Base-by-base conservation (phyloP, 2,329 filamentous ascomycete genomes). In the Pestalotiopsis sp. region DNA sequence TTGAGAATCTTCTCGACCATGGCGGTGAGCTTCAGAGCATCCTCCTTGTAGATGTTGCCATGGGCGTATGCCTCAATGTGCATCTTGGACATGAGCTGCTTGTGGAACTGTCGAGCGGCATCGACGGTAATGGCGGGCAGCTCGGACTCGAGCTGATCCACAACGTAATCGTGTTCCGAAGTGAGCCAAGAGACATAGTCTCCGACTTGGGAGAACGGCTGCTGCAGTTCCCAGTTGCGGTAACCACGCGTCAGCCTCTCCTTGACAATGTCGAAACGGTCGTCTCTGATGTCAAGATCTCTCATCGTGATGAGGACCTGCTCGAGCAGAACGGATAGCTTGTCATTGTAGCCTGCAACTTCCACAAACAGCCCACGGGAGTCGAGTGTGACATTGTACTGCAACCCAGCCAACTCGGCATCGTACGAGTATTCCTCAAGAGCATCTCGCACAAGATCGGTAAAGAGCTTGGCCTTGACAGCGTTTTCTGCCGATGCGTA, bases 371-470 rank as follows among this genome's bases (percentile, higher is more conserved):
- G 78, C 0, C 95, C 95, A 40, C 90, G 87, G 4, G 88, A 86
- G 75, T 93, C 92, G 31, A 92, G 87, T 4, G 85, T 85, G n/a
- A 98, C 88, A 52, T 88, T 90, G 78, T 98, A 98, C 70, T 93
- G 89, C 59, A 99, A 81, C 0, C 96, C 96, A 7, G 96, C 94
- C 69, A 99, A 88, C 76, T 98, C 95, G 0, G 96, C 96, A 79
- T 98, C 95, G 76, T 99, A 99, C 0, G 95, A 93, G 79, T 97
- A 98, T 78, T 98, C 95, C 66, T 93, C 93, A 31, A 99, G 82
- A 1, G 93, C 93, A 80, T 99, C 96, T 67, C 92, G 88, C 17
- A 99, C 93, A 20, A 98, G 85, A 73, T 96, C 93, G 2, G 92
- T 92, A 78, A 93, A 98, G 4, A 99, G 81, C 68, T 89, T 90